phyloP scores from a whole-genome alignment of 2,329 filamentous ascomycete species.

The Colletotrichum melonis region DNA sequence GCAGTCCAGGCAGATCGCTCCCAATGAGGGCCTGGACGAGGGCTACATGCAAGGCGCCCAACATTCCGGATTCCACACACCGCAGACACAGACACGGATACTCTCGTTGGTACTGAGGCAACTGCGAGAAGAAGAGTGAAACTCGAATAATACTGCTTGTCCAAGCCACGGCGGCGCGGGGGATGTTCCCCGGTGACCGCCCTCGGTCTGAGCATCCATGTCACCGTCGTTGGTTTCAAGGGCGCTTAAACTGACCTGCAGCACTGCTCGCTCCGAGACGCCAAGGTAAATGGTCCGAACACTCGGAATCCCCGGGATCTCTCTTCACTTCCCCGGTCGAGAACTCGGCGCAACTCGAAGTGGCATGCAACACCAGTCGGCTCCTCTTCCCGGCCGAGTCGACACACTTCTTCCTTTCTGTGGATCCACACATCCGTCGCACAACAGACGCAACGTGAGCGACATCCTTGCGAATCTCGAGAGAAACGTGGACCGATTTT shows the following conservation, averaged over 20 bases:
- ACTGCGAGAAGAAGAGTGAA: constrained; percentile 13
- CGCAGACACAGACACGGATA: neutral
- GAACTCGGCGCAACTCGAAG: constrained; percentile 26
- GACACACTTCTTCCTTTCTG: neutral
- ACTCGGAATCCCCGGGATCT: constrained; percentile 28
- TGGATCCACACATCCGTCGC: neutral
- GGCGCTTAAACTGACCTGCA: constrained; percentile 7
- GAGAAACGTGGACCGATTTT: neutral
- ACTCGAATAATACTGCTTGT: neutral
- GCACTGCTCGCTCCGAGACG: neutral
- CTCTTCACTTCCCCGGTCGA: constrained; percentile 26
- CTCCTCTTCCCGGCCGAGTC: constrained; percentile 27
- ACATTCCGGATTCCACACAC: neutral
- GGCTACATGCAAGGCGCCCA: neutral
- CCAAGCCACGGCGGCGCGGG: constrained; percentile 13
- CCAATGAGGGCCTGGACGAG: neutral
- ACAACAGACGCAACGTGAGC: neutral
- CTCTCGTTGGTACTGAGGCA: neutral
- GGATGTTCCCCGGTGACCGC: constrained; percentile 26
- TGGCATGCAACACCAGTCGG: constrained; percentile 15
- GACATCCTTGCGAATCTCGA: neutral
- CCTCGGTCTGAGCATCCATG: constrained; percentile 23
- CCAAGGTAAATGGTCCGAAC: constrained; percentile 32
- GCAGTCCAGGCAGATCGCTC: neutral
- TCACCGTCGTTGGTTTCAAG: constrained; percentile 21